These are phyloP conservation scores for Epichloe amarillans DNA, from an alignment of 2,329 filamentous ascomycete species.

Conservation along the genomic window DNA sequence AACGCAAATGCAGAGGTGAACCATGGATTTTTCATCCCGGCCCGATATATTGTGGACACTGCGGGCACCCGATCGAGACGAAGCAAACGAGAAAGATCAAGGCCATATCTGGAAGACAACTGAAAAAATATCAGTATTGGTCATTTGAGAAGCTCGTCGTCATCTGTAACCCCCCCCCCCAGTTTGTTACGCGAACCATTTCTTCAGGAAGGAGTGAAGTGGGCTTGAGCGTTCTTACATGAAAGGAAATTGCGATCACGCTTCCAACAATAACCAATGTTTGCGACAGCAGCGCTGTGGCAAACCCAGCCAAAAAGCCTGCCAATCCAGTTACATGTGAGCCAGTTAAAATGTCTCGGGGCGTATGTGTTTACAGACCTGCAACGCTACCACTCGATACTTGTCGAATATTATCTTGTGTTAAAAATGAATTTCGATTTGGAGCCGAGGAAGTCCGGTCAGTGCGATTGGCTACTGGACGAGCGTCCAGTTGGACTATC, in stretches of 20 bases:
- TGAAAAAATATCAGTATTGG: not conserved
- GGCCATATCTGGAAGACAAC: slow-evolving; percentile 30
- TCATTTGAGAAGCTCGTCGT: not conserved
- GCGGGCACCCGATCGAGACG: slow-evolving; percentile 21
- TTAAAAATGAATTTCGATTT: slow-evolving; percentile 5
- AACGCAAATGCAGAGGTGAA: slow-evolving; percentile 59
- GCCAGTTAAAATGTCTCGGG: not conserved
- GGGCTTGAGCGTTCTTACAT: slow-evolving; percentile 33
- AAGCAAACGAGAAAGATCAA: slow-evolving; percentile 25
- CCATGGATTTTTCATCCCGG: slow-evolving; percentile 43
- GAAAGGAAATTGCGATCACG: slow-evolving; percentile 46
- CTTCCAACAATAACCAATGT: slow-evolving; percentile 56
- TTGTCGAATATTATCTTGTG: slow-evolving; percentile 28
- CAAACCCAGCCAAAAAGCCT: slow-evolving; percentile 51
- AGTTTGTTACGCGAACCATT: not conserved
- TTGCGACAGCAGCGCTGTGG: slow-evolving; percentile 57
- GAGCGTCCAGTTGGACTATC: slow-evolving; percentile 17
- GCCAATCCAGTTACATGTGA: not conserved
- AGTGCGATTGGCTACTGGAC: slow-evolving; percentile 4
- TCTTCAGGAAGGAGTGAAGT: not conserved
- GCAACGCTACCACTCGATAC: slow-evolving; percentile 41
- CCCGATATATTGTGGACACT: slow-evolving; percentile 29
- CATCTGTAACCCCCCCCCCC: not conserved
- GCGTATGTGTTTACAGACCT: slow-evolving; percentile 21
- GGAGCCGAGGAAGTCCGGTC: not conserved